These are phyloP conservation scores for Gliomastix tumulicola DNA, from an alignment of 2,329 filamentous ascomycete species.

Conservation along the genomic window DNA sequence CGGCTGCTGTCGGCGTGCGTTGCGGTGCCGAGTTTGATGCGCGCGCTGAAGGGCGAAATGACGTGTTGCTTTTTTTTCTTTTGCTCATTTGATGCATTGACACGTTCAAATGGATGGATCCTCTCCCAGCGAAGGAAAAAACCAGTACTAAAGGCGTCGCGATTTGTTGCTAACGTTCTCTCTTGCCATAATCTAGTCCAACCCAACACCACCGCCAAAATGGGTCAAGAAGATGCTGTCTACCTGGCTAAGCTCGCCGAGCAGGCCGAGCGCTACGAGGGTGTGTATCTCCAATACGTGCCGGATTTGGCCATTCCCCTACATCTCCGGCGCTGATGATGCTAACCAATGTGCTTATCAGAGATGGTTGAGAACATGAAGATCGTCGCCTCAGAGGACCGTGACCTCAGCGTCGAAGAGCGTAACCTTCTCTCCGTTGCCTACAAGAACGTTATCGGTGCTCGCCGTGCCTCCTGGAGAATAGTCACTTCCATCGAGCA, in stretches of 20 bases:
- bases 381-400: slow-evolving; percentile 84
- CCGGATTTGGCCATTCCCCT: not conserved
- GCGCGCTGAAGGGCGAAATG: too few relatives aligned
- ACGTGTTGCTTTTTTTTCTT: too few relatives aligned
- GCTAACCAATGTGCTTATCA: slow-evolving; percentile 40
- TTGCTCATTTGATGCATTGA: too few relatives aligned
- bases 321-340: too few relatives aligned
- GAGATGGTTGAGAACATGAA: slow-evolving; percentile 99
- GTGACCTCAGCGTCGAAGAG: slow-evolving; percentile 84
- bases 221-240: slow-evolving; percentile 99
- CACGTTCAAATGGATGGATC: too few relatives aligned
- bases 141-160: too few relatives aligned
- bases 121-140: too few relatives aligned
- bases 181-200: not conserved
- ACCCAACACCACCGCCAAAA: slow-evolving; percentile 47
- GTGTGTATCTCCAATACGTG: slow-evolving; percentile 50
- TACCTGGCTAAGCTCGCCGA: slow-evolving; percentile 99
- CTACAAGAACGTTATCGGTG: slow-evolving; percentile 99
- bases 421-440: slow-evolving; percentile 95
- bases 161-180: too few relatives aligned
- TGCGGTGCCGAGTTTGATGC: too few relatives aligned
- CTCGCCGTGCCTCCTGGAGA: slow-evolving; percentile 94
- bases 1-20: too few relatives aligned
- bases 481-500: slow-evolving; percentile 98
- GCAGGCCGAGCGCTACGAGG: slow-evolving; percentile 99